A percentile compares a stretch with the other conserved stretches of the same genome.
phyloP scores from a whole-genome alignment of 1,284 basidiomycete genomes.

The Heterobasidion irregulare region DNA sequence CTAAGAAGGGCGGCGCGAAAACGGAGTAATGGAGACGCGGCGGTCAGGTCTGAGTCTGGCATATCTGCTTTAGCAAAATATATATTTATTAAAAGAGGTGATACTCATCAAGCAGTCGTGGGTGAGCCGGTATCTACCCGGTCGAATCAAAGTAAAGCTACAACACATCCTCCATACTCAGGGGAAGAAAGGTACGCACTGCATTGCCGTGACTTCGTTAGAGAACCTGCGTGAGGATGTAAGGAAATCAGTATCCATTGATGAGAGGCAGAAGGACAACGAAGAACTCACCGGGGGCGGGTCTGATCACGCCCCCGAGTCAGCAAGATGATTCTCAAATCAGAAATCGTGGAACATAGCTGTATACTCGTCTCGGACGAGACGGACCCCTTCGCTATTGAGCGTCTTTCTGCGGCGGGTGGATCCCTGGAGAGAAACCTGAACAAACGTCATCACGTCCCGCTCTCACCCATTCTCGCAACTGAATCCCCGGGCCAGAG shows the following conservation, averaged over 20 bases:
- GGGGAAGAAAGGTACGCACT: too few relatives aligned
- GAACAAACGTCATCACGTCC: too few relatives aligned
- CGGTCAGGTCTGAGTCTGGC: background rate
- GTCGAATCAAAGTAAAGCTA: too few relatives aligned
- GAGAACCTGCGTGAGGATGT: background rate
- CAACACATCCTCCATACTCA: too few relatives aligned
- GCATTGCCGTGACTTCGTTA: too few relatives aligned
- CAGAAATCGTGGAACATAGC: background rate
- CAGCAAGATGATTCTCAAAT: background rate
- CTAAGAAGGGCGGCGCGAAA: conserved; percentile 40
- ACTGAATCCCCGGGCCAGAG: too few relatives aligned
- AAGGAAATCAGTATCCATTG: background rate
- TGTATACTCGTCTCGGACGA: background rate
- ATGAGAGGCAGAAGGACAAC: background rate
- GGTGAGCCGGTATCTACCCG: too few relatives aligned
- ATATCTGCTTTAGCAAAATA: background rate
- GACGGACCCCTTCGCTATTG: background rate
- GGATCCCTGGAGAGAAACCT: too few relatives aligned
- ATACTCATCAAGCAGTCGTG: background rate
- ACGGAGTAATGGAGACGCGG: conserved; percentile 30
- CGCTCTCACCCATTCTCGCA: too few relatives aligned
- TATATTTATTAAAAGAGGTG: background rate
- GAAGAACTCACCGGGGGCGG: background rate
- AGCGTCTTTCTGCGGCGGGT: too few relatives aligned
- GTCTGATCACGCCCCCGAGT: background rate